phyloP scores from a whole-genome alignment of 2,329 filamentous ascomycete genomes.

The Calonectria pseudoturangicola region DNA sequence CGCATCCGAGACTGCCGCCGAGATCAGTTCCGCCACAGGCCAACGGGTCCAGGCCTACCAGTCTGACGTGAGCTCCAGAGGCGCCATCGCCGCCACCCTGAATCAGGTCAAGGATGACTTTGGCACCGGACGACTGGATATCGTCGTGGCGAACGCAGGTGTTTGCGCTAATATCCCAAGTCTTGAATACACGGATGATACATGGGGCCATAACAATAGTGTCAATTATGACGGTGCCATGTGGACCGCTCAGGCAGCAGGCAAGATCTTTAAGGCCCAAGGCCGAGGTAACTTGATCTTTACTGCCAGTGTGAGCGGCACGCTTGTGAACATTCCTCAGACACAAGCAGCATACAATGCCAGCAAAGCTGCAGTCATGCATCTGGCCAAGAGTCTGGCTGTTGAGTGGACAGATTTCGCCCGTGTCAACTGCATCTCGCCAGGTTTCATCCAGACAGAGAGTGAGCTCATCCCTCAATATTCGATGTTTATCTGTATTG shows the following conservation, averaged over 20 bases:
- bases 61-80: conserved; percentile 8
- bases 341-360: conserved; percentile 31
- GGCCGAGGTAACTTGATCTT: conserved; percentile 27
- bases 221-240: conserved; percentile 32
- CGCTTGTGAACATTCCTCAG: conserved; percentile 26
- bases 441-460: conserved; percentile 26
- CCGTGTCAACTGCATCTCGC: conserved; percentile 32
- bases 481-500: too few relatives aligned
- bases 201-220: conserved; percentile 7
- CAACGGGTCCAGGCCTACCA: neutral
- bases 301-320: conserved; percentile 20
- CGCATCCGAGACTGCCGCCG: neutral
- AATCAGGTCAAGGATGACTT: neutral
- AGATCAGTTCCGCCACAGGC: neutral
- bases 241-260: conserved; percentile 27
- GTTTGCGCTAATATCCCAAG: conserved; percentile 14
- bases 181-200: conserved; percentile 11
- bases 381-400: conserved; percentile 27
- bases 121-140: conserved; percentile 17
- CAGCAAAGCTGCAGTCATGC: conserved; percentile 25
- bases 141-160: conserved; percentile 31
- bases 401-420: conserved; percentile 37
- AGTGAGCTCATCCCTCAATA: neutral
- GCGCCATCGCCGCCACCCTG: neutral
- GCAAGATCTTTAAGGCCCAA: conserved; percentile 23